These are phyloP conservation scores for Gastrodia elata DNA, from an alignment of 106 monocot genomes.

Conservation along the genomic window DNA sequence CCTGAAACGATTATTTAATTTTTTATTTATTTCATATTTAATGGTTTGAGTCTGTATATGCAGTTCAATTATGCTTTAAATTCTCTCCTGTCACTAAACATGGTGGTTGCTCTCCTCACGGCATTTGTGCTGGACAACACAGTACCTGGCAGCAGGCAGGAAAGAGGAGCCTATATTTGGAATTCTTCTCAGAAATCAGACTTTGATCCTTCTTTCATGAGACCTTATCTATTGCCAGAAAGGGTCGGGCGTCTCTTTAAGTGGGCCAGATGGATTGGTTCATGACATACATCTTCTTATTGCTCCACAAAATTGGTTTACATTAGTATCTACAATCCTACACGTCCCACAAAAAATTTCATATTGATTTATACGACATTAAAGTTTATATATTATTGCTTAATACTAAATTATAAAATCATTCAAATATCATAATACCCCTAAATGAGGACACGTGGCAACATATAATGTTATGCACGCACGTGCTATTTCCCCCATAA, in stretches of 20 bases:
- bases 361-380: too few relatives aligned
- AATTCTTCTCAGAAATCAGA: slow-evolving; percentile 22
- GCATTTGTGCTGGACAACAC: slow-evolving; percentile 95
- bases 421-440: too few relatives aligned
- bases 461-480: too few relatives aligned
- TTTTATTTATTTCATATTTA: neutral
- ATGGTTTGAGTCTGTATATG: neutral
- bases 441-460: too few relatives aligned
- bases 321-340: too few relatives aligned
- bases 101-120: slow-evolving; percentile 85
- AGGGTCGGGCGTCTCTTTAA: slow-evolving; percentile 49
- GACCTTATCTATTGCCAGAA: slow-evolving; percentile 53
- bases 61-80: slow-evolving; percentile 84
- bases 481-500: too few relatives aligned
- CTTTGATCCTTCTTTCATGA: slow-evolving; percentile 37
- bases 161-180: slow-evolving; percentile 96
- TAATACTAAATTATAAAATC: too few relatives aligned
- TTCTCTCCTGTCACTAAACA: slow-evolving; percentile 75
- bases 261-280: slow-evolving; percentile 85
- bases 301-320: too few relatives aligned
- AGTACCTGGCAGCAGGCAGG: slow-evolving; percentile 88
- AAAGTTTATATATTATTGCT: too few relatives aligned
- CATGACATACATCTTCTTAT: slow-evolving; percentile 8
- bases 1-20: too few relatives aligned
- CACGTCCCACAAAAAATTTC: too few relatives aligned